Base-by-base conservation (phyloP, 1,284 basidiomycete genomes). In the Veloboletus limbatus region DNA sequence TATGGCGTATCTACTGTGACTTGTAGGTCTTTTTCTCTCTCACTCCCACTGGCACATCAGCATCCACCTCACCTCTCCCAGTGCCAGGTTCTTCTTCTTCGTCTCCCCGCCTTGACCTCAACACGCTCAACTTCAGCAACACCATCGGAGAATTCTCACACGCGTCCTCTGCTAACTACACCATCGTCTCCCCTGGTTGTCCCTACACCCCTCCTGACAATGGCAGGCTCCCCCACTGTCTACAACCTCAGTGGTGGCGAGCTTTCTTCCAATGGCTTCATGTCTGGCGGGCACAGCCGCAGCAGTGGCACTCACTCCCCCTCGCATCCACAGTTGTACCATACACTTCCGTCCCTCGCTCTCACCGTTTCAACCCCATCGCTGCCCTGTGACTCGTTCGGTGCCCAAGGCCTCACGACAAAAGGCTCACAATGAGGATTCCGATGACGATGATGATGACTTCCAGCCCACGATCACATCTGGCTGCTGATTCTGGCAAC, bases 281-380 rank as follows among this genome's bases (percentile, higher is more conserved):
- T 75, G 52, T 82, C 84, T 46, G 77, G 75, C 57, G 73, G 82
- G 47, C 76, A 75, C 58, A 82, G 82, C 65, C 83, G 83, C 51
- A 79, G 79, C 56, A 80, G 79, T 58, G 77, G 78, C 51, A 77
- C 77, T 25, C 74, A 77, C 58, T 82, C 84, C 26, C 79, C 83
- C 33, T 74, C 78, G 27, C 74, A 56, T 66, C 9, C 64, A 68
- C 45, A 62, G n/a, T n/a, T n/a, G n/a, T n/a, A n/a, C n/a, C 69
- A 45, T 81, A 74, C 54, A 75, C 82, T n/a, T 71, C 81, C 30
- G 76, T 87, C 28, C 84, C 85, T n/a, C 74, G 82, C 54, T 84
- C 84, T 25, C 74, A 82, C 57, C 83, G 85, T 54, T 88, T 78
- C 75, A 86, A 85, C 70, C 85, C 85, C 6, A 79, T 88, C 59